phyloP scores from a whole-genome alignment of 805 yeast genomes.

The Nakazawaea ambrosiae region DNA sequence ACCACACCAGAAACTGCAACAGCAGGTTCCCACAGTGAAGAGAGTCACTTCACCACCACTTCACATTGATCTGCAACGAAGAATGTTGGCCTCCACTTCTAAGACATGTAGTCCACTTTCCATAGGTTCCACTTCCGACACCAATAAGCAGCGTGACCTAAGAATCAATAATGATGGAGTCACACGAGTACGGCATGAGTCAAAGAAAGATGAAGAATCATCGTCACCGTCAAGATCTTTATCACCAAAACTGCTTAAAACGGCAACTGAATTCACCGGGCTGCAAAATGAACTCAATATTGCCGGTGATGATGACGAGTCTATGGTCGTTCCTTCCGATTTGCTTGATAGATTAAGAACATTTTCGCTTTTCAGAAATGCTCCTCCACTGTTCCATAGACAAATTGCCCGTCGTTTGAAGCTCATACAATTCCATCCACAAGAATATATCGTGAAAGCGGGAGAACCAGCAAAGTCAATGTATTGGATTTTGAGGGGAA shows the following conservation, averaged over 20 bases:
- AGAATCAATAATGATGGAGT: too few relatives aligned
- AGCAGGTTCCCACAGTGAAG: not conserved
- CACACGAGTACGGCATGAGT: too few relatives aligned
- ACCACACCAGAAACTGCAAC: too few relatives aligned
- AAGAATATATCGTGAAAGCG: slow-evolving; percentile 59
- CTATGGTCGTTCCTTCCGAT: slow-evolving; percentile 39
- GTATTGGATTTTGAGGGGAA: slow-evolving; percentile 76
- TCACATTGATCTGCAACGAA: not conserved
- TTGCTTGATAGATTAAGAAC: slow-evolving; percentile 45
- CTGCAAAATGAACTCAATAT: not conserved
- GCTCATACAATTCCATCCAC: slow-evolving; percentile 58
- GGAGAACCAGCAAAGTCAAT: slow-evolving; percentile 72
- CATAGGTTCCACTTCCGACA: slow-evolving; percentile 1
- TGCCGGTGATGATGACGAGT: not conserved
- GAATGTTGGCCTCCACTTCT: slow-evolving; percentile 1
- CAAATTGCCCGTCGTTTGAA: slow-evolving; percentile 52
- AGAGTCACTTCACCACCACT: not conserved
- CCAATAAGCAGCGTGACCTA: too few relatives aligned
- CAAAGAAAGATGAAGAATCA: too few relatives aligned
- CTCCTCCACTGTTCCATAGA: slow-evolving; percentile 58
- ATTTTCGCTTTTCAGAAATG: slow-evolving; percentile 61
- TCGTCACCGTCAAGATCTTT: too few relatives aligned
- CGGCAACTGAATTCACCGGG: too few relatives aligned
- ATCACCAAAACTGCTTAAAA: too few relatives aligned
- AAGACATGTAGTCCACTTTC: slow-evolving; percentile 18